Percentiles rank a stretch among this genome's conserved stretches.
phyloP scores from a whole-genome alignment of 805 yeast genomes.

The Starmerella etchellsii region DNA sequence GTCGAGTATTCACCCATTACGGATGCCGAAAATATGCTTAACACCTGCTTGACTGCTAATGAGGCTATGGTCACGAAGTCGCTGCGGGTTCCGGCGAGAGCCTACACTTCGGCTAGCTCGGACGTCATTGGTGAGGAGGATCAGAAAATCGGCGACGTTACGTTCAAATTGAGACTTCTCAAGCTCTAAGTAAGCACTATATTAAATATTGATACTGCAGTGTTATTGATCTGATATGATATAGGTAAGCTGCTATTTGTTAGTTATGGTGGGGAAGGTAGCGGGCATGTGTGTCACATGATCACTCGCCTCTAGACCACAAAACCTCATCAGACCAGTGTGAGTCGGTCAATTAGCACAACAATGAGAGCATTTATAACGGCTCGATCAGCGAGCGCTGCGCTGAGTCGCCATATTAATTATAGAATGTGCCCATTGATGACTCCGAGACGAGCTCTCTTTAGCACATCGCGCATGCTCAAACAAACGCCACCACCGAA shows the following conservation, averaged over 20 bases:
- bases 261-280: no score
- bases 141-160: conserved; percentile 64
- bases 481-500: not conserved
- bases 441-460: not conserved
- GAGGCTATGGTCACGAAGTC: conserved; percentile 60
- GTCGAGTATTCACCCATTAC: conserved; percentile 64
- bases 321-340: no score
- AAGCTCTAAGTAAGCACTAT: conserved; percentile 32
- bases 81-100: conserved; percentile 51
- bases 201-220: not conserved
- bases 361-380: not conserved
- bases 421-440: no score
- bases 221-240: not conserved
- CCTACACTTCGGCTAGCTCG: conserved; percentile 33
- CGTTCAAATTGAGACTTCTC: conserved; percentile 65
- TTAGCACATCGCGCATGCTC: not conserved
- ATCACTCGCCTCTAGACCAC: no score
- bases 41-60: conserved; percentile 49
- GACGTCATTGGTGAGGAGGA: conserved; percentile 75
- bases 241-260: not conserved
- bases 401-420: not conserved
- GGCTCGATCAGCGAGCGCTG: not conserved
- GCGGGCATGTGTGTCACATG: no score
- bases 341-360: no score
- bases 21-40: conserved; percentile 41